These are phyloP conservation scores for Leishmania major DNA, from an alignment of 208 protist species.

Conservation along the genomic window DNA sequence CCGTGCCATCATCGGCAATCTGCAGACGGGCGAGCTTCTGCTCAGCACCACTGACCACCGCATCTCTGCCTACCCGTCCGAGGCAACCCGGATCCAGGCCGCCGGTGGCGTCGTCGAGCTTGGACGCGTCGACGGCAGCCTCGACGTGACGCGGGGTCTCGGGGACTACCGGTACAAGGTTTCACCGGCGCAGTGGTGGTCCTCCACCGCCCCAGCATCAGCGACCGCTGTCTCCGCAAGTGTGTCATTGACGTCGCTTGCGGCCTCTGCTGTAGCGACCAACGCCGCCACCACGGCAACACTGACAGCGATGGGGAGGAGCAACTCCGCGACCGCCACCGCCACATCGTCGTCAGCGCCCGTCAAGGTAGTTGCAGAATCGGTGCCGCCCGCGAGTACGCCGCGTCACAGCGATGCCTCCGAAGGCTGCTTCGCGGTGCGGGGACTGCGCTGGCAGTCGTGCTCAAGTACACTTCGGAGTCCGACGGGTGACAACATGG, in stretches of 20 bases:
- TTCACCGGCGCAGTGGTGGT: conserved; percentile 51
- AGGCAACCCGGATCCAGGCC: conserved; percentile 36
- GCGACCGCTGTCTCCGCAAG: neutral
- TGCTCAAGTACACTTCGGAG: conserved; percentile 2
- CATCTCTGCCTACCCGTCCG: conserved; percentile 35
- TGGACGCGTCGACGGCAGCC: conserved; percentile 55
- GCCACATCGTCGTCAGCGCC: neutral
- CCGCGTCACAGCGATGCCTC: neutral
- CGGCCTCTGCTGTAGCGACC: neutral
- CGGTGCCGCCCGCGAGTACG: neutral
- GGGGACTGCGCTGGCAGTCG: conserved; percentile 19
- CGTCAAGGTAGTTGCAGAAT: neutral
- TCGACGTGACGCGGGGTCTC: conserved; percentile 74
- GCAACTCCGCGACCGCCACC: neutral
- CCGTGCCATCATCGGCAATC: conserved; percentile 60
- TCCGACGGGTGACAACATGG: neutral
- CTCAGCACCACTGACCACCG: conserved; percentile 67
- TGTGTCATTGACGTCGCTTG: neutral
- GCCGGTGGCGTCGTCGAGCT: conserved; percentile 56
- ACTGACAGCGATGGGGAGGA: neutral
- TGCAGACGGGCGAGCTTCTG: conserved; percentile 35
- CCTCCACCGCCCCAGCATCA: neutral
- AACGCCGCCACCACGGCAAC: neutral
- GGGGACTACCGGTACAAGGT: conserved; percentile 68
- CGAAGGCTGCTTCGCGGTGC: neutral